Percentiles rank a stretch among this genome's conserved stretches.
phyloP scores from a whole-genome alignment of 257 asterid species.

The Ehretia macrophylla region DNA sequence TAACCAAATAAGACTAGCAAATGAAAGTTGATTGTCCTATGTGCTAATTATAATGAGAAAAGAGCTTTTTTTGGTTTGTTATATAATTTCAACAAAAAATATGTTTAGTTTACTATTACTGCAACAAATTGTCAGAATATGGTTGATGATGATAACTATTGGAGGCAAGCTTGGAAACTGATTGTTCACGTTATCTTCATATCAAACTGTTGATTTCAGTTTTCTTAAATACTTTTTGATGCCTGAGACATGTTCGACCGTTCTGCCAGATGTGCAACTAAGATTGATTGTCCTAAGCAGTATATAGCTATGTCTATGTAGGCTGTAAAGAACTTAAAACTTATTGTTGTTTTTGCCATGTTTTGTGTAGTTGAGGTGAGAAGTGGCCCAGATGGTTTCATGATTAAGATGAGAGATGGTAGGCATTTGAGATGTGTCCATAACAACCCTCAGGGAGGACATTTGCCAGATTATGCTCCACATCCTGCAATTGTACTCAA shows the following conservation, averaged over 20 bases:
- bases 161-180: background rate
- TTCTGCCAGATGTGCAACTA: too few species aligned
- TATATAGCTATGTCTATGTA: background rate
- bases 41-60: too few species aligned
- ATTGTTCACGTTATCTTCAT: background rate
- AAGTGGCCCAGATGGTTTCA: conserved; percentile 93
- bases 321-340: background rate
- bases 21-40: background rate
- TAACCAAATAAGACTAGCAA: background rate
- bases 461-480: conserved; percentile 72
- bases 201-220: background rate
- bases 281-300: too few species aligned
- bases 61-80: too few species aligned
- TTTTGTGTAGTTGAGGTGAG: conserved; percentile 77
- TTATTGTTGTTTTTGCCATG: conserved; percentile 3
- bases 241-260: background rate
- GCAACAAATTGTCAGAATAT: background rate
- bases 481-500: conserved; percentile 96
- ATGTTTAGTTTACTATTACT: too few species aligned
- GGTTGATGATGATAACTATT: background rate
- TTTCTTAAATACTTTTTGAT: background rate
- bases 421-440: conserved; percentile 71
- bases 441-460: conserved; percentile 76
- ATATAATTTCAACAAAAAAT: too few species aligned
- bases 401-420: conserved; percentile 98